These are phyloP conservation scores for Fusarium sp. DNA, from an alignment of 2,329 filamentous ascomycete genomes.

Conservation along the genomic window DNA sequence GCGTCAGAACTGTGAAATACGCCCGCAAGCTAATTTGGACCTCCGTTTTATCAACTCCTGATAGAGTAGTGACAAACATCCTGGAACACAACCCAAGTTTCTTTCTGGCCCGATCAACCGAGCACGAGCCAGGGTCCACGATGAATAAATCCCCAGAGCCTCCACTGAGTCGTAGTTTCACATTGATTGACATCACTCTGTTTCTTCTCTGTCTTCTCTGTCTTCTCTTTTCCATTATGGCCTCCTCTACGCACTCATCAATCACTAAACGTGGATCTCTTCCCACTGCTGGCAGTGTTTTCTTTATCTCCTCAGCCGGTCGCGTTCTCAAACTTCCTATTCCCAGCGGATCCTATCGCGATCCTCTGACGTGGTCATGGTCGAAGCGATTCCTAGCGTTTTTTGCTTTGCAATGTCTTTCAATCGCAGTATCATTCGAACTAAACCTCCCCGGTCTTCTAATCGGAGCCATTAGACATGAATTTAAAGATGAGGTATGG, in stretches of 20 bases:
- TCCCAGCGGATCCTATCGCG: slow-evolving; percentile 32
- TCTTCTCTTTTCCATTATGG: slow-evolving; percentile 3
- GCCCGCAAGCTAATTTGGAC: neutral
- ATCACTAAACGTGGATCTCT: slow-evolving; percentile 21
- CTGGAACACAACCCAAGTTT: neutral
- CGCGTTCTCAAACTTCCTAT: slow-evolving; percentile 37
- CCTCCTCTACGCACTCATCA: neutral
- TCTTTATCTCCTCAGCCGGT: slow-evolving; percentile 39
- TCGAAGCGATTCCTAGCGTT: slow-evolving; percentile 25
- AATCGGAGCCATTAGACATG: neutral
- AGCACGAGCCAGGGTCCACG: no score
- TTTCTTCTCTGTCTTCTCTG: no score
- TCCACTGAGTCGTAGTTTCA: neutral
- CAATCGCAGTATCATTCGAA: slow-evolving; percentile 16
- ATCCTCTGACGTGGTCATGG: slow-evolving; percentile 39
- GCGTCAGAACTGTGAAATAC: neutral
- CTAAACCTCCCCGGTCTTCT: slow-evolving; percentile 29
- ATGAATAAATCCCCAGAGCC: slow-evolving; percentile 13
- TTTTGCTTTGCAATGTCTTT: slow-evolving; percentile 20
- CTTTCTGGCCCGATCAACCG: neutral
- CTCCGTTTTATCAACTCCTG: no score
- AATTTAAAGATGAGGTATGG: slow-evolving; percentile 16
- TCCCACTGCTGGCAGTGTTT: slow-evolving; percentile 44
- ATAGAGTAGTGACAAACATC: neutral
- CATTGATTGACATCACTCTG: neutral